Evolutionary conservation across 192 early-diverging fungal genomes (phyloP).

Genomic region (Backusella westeae): DNA sequence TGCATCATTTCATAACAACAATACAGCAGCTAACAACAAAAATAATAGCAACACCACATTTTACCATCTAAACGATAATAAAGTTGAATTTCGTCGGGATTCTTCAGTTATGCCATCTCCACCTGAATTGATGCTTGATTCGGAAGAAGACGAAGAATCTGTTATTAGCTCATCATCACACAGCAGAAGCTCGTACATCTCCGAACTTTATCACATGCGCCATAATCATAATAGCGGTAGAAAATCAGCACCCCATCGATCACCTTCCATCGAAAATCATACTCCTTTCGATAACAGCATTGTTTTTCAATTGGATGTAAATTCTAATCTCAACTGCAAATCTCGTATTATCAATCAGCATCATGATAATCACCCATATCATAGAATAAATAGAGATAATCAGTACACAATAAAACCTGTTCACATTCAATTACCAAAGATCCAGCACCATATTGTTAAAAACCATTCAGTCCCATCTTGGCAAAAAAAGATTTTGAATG

Average conservation of each 20-base stretch:
- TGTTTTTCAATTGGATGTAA: slow-evolving; percentile 25
- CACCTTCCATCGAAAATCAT: slow-evolving; percentile 14
- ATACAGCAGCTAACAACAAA: neutral
- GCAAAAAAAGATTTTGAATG: slow-evolving; percentile 1
- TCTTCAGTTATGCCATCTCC: slow-evolving; percentile 18
- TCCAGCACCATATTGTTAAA: neutral
- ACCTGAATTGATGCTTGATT: slow-evolving; percentile 29
- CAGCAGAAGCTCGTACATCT: neutral
- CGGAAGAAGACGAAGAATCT: slow-evolving; percentile 31
- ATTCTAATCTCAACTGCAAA: slow-evolving; percentile 5
- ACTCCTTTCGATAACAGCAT: slow-evolving; percentile 25
- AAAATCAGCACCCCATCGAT: slow-evolving; percentile 34
- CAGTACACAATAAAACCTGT: slow-evolving; percentile 14
- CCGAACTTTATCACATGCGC: slow-evolving; percentile 4
- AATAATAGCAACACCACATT: neutral
- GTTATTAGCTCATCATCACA: neutral
- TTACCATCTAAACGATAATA: neutral
- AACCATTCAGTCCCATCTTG: neutral
- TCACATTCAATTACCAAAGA: slow-evolving; percentile 13
- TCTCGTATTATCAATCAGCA: neutral
- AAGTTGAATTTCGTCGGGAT: slow-evolving; percentile 1
- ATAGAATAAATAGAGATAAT: slow-evolving; percentile 1
- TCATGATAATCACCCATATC: neutral
- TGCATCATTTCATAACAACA: neutral
- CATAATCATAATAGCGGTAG: neutral